A percentile compares a stretch with the other conserved stretches of the same genome.
Conservation (phyloP, 129 eudicot genomes). For the Oenanthe sinensis region DNA sequence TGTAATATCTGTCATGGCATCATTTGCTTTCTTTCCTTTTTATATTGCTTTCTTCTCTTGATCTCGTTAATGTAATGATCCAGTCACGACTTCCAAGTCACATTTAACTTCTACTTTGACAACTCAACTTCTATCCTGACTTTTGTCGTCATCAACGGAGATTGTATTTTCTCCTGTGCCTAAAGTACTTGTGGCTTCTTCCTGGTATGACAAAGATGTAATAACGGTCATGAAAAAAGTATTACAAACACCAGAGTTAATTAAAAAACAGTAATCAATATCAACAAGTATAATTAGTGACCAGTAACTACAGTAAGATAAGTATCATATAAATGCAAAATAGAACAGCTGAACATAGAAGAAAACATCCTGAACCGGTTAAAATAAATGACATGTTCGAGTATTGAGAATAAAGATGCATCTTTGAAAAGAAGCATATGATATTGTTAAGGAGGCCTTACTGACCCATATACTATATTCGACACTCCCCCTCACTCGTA, state of each 20-base stretch:
- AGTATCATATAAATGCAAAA: not conserved
- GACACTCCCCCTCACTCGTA: too few species aligned
- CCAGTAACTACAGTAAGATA: not conserved
- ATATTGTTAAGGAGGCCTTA: too few species aligned
- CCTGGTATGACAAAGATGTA: not conserved
- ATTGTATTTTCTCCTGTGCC: not conserved
- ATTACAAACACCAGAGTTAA: not conserved
- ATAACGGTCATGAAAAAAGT: not conserved
- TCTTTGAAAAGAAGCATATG: too few species aligned
- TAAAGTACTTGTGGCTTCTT: not conserved
- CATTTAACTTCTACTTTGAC: too few species aligned
- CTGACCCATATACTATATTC: too few species aligned
- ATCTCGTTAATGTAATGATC: too few species aligned
- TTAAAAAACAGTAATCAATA: too few species aligned
- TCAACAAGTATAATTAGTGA: not conserved
- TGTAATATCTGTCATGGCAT: too few species aligned
- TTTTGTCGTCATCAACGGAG: not conserved
- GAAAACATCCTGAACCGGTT: not conserved
- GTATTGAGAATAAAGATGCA: not conserved
- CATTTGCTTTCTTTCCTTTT: too few species aligned
- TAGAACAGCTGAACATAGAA: not conserved
- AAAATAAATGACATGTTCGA: not conserved
- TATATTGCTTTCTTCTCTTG: too few species aligned
- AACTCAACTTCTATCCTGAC: not conserved
- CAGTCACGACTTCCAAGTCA: too few species aligned